Percentiles rank a stretch among this genome's conserved stretches.
phyloP scores from a whole-genome alignment of 1,284 basidiomycete genomes.

The Tilletia setariae region DNA sequence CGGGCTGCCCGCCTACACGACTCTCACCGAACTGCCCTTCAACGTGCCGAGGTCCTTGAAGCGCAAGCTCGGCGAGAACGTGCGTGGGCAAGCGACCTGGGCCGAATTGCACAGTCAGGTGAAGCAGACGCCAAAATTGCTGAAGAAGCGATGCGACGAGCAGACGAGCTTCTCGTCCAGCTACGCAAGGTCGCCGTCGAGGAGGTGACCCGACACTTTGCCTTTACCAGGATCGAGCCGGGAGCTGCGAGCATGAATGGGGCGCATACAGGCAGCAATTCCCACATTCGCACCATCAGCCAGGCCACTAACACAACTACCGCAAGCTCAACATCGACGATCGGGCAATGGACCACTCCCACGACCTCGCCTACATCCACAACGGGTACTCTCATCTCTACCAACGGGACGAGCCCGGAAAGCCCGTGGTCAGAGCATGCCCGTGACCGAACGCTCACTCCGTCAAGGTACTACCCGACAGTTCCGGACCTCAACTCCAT shows the following conservation, averaged over 20 bases:
- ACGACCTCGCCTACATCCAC: too few relatives aligned
- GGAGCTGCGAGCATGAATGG: not conserved
- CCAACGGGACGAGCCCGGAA: too few relatives aligned
- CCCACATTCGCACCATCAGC: too few relatives aligned
- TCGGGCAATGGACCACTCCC: too few relatives aligned
- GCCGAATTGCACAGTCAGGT: not conserved
- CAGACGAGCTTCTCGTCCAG: not conserved
- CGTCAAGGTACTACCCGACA: not conserved
- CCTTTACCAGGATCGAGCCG: not conserved
- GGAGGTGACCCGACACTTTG: not conserved
- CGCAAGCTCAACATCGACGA: too few relatives aligned
- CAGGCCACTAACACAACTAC: too few relatives aligned
- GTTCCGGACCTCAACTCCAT: slow-evolving; percentile 3
- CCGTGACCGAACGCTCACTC: not conserved
- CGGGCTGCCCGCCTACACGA: not conserved
- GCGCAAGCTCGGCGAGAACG: not conserved
- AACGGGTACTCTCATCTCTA: too few relatives aligned
- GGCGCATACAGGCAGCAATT: too few relatives aligned
- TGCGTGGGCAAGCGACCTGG: not conserved
- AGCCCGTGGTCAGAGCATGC: not conserved
- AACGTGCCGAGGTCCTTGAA: not conserved
- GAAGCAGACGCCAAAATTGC: slow-evolving; percentile 1
- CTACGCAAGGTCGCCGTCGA: not conserved
- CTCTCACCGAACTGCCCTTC: not conserved
- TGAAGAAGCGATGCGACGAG: not conserved